These are phyloP conservation scores for Polychaeton citri DNA, from an alignment of 2,329 filamentous ascomycete genomes.

Conservation along the genomic window DNA sequence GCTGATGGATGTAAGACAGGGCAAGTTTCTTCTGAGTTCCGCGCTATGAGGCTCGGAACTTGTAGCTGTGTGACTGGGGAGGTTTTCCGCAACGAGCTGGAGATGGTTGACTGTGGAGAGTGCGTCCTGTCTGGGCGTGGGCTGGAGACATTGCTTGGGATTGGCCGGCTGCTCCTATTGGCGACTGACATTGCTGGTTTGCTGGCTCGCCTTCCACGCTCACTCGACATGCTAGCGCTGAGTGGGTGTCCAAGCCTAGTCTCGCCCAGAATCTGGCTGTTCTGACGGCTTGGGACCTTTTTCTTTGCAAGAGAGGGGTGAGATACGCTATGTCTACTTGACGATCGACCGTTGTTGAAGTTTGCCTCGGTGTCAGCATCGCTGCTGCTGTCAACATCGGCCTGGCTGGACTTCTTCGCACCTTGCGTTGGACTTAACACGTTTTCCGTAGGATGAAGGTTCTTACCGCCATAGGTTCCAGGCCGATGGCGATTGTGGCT, in stretches of 20 bases:
- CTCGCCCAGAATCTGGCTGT: conserved; percentile 26
- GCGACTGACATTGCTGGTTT: conserved; percentile 9
- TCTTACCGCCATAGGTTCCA: conserved; percentile 58
- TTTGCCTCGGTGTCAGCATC: conserved; percentile 23
- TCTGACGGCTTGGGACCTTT: conserved; percentile 22
- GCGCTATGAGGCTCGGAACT: conserved; percentile 36
- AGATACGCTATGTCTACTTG: conserved; percentile 16
- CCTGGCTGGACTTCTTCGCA: conserved; percentile 15
- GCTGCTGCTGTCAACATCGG: conserved; percentile 15
- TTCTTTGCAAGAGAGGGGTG: conserved; percentile 12
- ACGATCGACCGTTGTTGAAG: conserved; percentile 19
- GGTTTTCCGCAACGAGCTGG: conserved; percentile 10
- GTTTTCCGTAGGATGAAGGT: conserved; percentile 82
- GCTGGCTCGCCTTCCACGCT: conserved; percentile 9
- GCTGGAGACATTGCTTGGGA: conserved; percentile 8
- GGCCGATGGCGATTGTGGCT: conserved; percentile 60
- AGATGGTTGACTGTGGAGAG: conserved; percentile 17
- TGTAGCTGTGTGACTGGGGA: conserved; percentile 3
- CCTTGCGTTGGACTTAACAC: conserved; percentile 51
- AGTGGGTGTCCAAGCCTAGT: conserved; percentile 17
- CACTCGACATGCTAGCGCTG: conserved; percentile 16
- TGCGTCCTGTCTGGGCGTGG: conserved; percentile 16
- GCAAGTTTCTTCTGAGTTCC: conserved; percentile 41
- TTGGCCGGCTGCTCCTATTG: not conserved
- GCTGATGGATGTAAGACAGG: conserved; percentile 56